Conservation (phyloP, 1,284 basidiomycete genomes). For the Apiotrichum gamsii region DNA sequence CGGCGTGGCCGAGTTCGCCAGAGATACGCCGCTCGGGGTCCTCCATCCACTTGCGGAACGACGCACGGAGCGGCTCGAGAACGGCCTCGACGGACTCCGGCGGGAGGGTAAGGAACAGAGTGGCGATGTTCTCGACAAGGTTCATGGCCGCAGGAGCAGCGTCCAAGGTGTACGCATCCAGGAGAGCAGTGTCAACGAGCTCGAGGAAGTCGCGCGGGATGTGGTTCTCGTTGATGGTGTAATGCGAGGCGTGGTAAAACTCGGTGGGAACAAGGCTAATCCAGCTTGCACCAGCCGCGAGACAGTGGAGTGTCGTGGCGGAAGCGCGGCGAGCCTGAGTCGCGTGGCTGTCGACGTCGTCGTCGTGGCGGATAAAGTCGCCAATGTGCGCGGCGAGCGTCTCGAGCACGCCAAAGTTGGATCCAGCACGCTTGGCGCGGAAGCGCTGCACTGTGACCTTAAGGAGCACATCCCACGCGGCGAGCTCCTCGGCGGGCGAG, state of each 20-base stretch:
- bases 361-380: slow-evolving; percentile 24
- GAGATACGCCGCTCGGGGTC: slow-evolving; percentile 15
- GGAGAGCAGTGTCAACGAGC: slow-evolving; percentile 24
- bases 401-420: slow-evolving; percentile 41
- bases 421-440: slow-evolving; percentile 32
- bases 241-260: slow-evolving; percentile 26
- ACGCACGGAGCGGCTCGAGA: slow-evolving; percentile 11
- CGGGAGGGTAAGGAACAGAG: slow-evolving; percentile 14
- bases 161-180: slow-evolving; percentile 22
- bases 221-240: slow-evolving; percentile 32
- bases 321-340: slow-evolving; percentile 17
- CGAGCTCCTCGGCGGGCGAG: slow-evolving; percentile 22
- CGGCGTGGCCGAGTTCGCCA: slow-evolving; percentile 10
- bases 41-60: slow-evolving; percentile 25
- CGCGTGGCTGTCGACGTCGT: not conserved
- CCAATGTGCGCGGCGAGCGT: slow-evolving; percentile 34
- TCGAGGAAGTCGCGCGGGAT: slow-evolving; percentile 37
- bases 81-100: slow-evolving; percentile 15
- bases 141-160: slow-evolving; percentile 2
- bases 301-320: slow-evolving; percentile 36
- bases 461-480: slow-evolving; percentile 31
- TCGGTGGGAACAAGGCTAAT: slow-evolving; percentile 24
- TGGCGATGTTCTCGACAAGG: slow-evolving; percentile 18
- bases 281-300: slow-evolving; percentile 25
- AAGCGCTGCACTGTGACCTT: slow-evolving; percentile 31